Base-by-base conservation (phyloP, 306 rosid genomes). In the Sophora flavescens region DNA sequence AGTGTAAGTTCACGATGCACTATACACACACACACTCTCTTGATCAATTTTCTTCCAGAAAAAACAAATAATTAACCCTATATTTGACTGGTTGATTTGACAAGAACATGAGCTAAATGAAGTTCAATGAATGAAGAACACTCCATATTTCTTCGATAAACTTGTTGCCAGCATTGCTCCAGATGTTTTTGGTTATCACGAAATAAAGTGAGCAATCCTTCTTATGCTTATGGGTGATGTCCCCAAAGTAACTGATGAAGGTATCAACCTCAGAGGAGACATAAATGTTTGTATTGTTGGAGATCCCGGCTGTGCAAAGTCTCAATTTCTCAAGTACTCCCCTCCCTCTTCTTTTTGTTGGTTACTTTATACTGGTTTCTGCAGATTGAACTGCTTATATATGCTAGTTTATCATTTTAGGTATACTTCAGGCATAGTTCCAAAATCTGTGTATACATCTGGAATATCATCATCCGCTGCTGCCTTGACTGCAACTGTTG, bases 391-490 rank as follows among this genome's bases (percentile, higher is more conserved):
- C 63, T 41, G 33, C 78, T 78, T 72, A 73, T 45, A 5, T 65
- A 39, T 84, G 74, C 60, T 76, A 56, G 9, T 80, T 57, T 71
- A 70, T 83, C 79, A 44, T 68, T 75, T 65, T 77, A 95, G 99
- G 88, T 92, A 95, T 82, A 83, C 99, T 13, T 63, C 97, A 30
- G 91, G 96, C 63, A 85, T 95, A 68, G 97, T 92, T 81, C 97
- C 99, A 77, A 87, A 97, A 78, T 95, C 97, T 72, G 99, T 95
- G 77, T 95, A 95, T 87, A 95, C 99, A 48, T 95, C 97, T 50
- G 97, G 99, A 50, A 95, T 92, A 85, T 95, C 99, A 80, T 95
- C 99, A n/a, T 95, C 99, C 39, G 97, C 99, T 42, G 99, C 97
- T 74, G 99, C 97, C 39, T 90, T 95, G 92, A 95, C 99, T 78